Base-by-base conservation (phyloP, 148 eudicot species). In the Chenopodium suecicum region DNA sequence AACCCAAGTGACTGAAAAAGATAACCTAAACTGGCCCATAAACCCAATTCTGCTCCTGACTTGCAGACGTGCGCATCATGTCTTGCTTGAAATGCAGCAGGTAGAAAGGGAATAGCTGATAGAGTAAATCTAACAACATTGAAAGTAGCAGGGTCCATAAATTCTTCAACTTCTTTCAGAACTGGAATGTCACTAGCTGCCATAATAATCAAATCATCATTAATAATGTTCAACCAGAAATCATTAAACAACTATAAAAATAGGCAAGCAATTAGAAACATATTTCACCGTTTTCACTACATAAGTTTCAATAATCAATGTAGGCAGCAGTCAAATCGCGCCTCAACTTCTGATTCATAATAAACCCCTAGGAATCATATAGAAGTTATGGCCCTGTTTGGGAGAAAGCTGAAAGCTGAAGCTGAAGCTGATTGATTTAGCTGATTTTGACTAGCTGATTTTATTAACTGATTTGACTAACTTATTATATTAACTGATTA, bases 21-120 rank as follows among this genome's bases (percentile, higher is more conserved):
- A 83, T 92, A 92, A 44, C 90, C 97, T 79, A 92, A 80, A 83
- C 97, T 90, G 80, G 89, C 87, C 97, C 97, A 92, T 54, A 91
- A 75, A 74, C 97, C 97, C 85, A 92, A 81, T 86, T 91, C 94
- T 60, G 85, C 67, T 41, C 97, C 94, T 47, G 94, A 85, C 74
- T 84, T 87, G 62, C 89, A 88, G 50, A 88, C 89, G 73, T 60
- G 82, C 70, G 77, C 66, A 84, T 92, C 89, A 62, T 79, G 79
- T 41, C 91, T 85, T 23, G 97, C 89, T 73, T 75, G 78, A 63
- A 87, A 64, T 27, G 89, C 88, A 82, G 86, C 89, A n/a, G 97
- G 97, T 70, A 92, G 73, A 80, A 92, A 92, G 22, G 92, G 91
- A 82, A 92, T 76, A 10, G 91, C 89, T 73, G 92, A 73, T 48